Evolutionary conservation across 2,329 filamentous ascomycete species (phyloP).

Genomic region (Teratosphaeria destructans): DNA sequence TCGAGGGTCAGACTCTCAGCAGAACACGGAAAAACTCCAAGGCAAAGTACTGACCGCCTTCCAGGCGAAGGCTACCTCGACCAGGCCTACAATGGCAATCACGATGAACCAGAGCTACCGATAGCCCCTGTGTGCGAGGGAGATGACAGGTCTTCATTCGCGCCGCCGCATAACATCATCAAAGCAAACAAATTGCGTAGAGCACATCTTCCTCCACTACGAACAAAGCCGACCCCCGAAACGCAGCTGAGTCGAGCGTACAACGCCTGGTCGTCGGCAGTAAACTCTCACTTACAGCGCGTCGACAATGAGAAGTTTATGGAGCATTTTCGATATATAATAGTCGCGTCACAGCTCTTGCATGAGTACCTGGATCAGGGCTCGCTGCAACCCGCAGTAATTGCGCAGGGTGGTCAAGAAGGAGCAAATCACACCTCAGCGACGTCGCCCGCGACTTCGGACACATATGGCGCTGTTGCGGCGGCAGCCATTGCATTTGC

Average conservation of each 20-base stretch:
- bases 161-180: constrained; percentile 8
- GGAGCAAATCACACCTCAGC: constrained; percentile 10
- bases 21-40: neutral
- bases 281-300: constrained; percentile 62
- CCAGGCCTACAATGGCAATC: neutral
- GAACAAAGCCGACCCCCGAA: constrained; percentile 4
- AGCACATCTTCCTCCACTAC: constrained; percentile 3
- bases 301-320: constrained; percentile 77
- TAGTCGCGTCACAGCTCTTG: constrained; percentile 82
- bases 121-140: neutral
- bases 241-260: constrained; percentile 31
- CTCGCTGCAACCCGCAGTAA: constrained; percentile 24
- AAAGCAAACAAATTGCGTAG: neutral
- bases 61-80: constrained; percentile 4
- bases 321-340: constrained; percentile 85
- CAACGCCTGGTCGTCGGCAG: constrained; percentile 44
- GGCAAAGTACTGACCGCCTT: neutral
- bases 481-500: constrained; percentile 54
- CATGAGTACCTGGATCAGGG: constrained; percentile 49
- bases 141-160: constrained; percentile 5
- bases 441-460: constrained; percentile 32
- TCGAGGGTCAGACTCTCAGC: constrained; percentile 58
- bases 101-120: neutral
- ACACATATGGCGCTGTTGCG: constrained; percentile 52
- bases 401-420: constrained; percentile 9